Base-by-base conservation (phyloP, 2,329 filamentous ascomycete species). In the Sclerotiophoma versabilis region DNA sequence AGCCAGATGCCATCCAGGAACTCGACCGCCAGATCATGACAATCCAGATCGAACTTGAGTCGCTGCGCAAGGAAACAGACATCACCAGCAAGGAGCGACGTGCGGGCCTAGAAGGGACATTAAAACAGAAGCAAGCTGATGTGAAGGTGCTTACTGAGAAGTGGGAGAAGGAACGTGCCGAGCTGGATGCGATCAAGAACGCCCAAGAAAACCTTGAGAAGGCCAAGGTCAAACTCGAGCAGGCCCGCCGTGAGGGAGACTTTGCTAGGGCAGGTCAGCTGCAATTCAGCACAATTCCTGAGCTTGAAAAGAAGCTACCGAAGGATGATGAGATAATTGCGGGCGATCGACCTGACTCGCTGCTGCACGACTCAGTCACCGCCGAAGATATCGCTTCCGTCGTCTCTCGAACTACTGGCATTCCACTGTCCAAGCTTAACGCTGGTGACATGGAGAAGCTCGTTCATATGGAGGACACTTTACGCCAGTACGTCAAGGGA, bases 11-110 rank as follows among this genome's bases (percentile, higher is more conserved):
- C 8, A 97, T 99, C 27, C 91, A 96, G 78, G 87, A 89, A 44
- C 84, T 98, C 1, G 93, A 98, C 68, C 90, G 96, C 58, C 91
- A 93, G 68, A 96, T 98, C 56, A 96, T 97, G 86, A 98, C 93
- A 0, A 92, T 98, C 12, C 93, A 97, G 71, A 98, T 99, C 59
- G 93, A 99, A 73, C 82, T 98, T 0, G 95, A 98, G 72, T 97
- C 92, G 57, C 78, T 99, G 34, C 86, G 93, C 44, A 98, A 98
- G 68, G 95, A 99, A 74, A 96, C 88, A 10, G 95, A 99, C 64
- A 83, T 96, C 42, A 88, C 90, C 15, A 96, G 92, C 70, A 88
- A 87, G 63, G 95, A 98, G 75, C 86, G 95, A 15, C 84, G 92
- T 19, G 90, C 96, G 66, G 93, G 93, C 69, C 83, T 98, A 0